These are phyloP conservation scores for Coprinopsis marcescibilis DNA, from an alignment of 768 basidiomycete genomes.

Conservation along the genomic window DNA sequence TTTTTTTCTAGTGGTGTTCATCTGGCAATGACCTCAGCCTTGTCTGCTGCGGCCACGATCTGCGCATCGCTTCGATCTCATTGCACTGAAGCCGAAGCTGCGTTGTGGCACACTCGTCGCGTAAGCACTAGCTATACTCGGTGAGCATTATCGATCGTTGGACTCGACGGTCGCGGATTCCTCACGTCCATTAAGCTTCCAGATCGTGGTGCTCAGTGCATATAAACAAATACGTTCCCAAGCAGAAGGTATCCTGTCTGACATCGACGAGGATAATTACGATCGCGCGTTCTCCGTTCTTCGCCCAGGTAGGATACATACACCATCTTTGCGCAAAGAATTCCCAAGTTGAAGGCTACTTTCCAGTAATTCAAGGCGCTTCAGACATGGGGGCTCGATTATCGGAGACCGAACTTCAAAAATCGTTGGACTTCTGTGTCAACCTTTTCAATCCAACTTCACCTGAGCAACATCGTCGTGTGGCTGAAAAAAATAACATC, in stretches of 20 bases:
- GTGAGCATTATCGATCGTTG: conserved; percentile 20
- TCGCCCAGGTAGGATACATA: conserved; percentile 43
- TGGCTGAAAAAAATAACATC: conserved; percentile 23
- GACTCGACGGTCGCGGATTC: conserved; percentile 1
- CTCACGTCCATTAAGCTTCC: conserved; percentile 36
- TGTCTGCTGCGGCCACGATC: conserved; percentile 52
- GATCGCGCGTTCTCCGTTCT: conserved; percentile 62
- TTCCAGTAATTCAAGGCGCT: conserved; percentile 71
- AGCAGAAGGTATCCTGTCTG: conserved; percentile 46
- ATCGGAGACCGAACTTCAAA: conserved; percentile 69
- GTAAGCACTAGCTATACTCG: conserved; percentile 55
- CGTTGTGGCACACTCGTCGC: conserved; percentile 50
- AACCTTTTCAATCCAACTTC: conserved; percentile 66
- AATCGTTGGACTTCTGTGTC: conserved; percentile 72
- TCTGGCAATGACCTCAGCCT: conserved; percentile 55
- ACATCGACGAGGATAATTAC: conserved; percentile 65
- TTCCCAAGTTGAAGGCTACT: conserved; percentile 1
- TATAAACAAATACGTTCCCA: conserved; percentile 70
- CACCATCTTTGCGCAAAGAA: not conserved
- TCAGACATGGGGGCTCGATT: conserved; percentile 69
- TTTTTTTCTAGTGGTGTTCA: conserved; percentile 66
- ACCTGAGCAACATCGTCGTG: conserved; percentile 50
- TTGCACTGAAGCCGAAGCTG: conserved; percentile 41
- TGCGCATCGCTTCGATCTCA: conserved; percentile 49
- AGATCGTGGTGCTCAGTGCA: conserved; percentile 66